Conservation (phyloP, 352 stramenopile species). For the Globisporangium paroecandrum region DNA sequence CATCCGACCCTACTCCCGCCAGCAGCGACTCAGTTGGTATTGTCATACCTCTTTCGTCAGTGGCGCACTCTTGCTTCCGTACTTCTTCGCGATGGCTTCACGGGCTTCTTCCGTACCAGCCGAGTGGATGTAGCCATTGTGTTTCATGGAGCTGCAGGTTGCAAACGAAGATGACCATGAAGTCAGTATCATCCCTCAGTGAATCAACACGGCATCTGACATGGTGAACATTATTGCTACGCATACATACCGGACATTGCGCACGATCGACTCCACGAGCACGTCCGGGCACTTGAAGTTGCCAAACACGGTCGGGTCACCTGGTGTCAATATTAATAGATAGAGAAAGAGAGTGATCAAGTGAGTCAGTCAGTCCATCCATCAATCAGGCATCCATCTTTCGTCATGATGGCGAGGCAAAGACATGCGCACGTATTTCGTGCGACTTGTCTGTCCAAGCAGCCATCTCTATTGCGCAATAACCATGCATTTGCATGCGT, state of each 20-base stretch:
- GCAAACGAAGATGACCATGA: background rate
- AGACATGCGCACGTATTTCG: background rate
- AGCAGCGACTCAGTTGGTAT: background rate
- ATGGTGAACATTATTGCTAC: too few species aligned
- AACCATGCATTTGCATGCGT: background rate
- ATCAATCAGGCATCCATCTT: background rate
- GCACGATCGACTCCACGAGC: constrained; percentile 71
- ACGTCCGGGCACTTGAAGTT: constrained; percentile 90
- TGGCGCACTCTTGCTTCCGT: constrained; percentile 46
- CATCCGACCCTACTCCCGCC: background rate
- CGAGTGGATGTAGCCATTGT: constrained; percentile 93
- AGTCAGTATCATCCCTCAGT: background rate
- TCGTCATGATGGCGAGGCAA: background rate
- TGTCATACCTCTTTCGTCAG: constrained; percentile 74
- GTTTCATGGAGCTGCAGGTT: constrained; percentile 57
- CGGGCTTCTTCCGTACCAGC: constrained; percentile 83
- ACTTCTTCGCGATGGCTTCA: constrained; percentile 85
- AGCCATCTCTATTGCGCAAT: background rate
- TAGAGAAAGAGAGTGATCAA: constrained; percentile 8
- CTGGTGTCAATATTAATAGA: constrained; percentile 21
- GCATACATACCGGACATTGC: constrained; percentile 44
- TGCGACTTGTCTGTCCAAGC: background rate
- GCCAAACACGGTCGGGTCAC: constrained; percentile 92
- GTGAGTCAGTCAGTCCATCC: background rate
- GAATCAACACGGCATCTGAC: background rate